A percentile compares a stretch with the other conserved stretches of the same genome.
Conservation (phyloP, 192 early-diverging fungal genomes). For the Linnemannia zychae region DNA sequence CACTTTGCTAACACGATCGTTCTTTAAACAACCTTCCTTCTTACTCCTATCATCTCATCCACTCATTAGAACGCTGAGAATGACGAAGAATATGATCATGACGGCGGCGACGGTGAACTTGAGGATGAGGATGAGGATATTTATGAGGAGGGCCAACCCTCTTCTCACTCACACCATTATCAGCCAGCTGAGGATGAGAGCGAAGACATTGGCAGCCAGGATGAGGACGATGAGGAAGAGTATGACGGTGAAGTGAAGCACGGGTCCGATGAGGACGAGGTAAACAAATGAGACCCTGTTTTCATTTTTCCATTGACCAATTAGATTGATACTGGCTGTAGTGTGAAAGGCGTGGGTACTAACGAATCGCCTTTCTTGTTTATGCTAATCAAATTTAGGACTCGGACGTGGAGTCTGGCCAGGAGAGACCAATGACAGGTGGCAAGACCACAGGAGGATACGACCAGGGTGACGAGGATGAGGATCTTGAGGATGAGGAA, state of each 20-base stretch:
- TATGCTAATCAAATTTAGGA: background rate
- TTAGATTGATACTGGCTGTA: too few relatives aligned
- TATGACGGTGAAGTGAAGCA: slow-evolving; percentile 1
- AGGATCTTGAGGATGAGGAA: slow-evolving; percentile 32
- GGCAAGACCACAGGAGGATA: slow-evolving; percentile 39
- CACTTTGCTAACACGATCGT: background rate
- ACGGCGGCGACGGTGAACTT: slow-evolving; percentile 17
- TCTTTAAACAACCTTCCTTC: background rate
- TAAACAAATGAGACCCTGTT: background rate
- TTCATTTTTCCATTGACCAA: background rate
- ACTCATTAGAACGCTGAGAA: slow-evolving; percentile 10
- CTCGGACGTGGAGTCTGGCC: slow-evolving; percentile 26
- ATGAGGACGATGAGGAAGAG: slow-evolving; percentile 30
- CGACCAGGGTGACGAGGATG: slow-evolving; percentile 23
- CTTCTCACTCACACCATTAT: background rate
- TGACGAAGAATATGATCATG: slow-evolving; percentile 49
- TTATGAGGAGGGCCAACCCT: background rate
- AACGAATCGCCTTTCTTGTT: background rate
- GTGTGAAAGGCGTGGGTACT: too few relatives aligned
- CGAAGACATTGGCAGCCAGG: slow-evolving; percentile 38
- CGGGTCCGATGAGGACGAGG: slow-evolving; percentile 10
- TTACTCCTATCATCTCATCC: background rate
- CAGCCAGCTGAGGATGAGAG: slow-evolving; percentile 18
- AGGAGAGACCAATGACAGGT: slow-evolving; percentile 32
- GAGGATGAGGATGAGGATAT: slow-evolving; percentile 21